phyloP scores from a whole-genome alignment of 306 rosid genomes.

The Cicer bijugum region DNA sequence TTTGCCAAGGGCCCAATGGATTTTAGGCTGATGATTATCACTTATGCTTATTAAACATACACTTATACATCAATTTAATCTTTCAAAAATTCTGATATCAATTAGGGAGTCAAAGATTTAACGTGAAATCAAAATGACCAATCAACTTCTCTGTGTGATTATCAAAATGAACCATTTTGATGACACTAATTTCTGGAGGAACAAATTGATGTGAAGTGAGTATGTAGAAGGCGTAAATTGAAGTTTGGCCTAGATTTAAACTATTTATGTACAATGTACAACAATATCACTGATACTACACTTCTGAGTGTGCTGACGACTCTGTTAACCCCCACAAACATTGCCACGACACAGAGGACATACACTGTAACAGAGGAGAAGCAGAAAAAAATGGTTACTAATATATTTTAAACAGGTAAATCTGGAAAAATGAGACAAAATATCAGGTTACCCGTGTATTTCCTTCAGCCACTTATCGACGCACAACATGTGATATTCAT shows the following conservation, averaged over 20 bases:
- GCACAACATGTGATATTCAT: slow-evolving; percentile 88
- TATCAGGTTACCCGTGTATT: slow-evolving; percentile 74
- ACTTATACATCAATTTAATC: slow-evolving; percentile 27
- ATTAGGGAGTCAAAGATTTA: slow-evolving; percentile 25
- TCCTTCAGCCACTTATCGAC: slow-evolving; percentile 99
- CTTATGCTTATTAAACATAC: slow-evolving; percentile 22
- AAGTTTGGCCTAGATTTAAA: slow-evolving; percentile 27
- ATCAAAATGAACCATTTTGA: slow-evolving; percentile 28
- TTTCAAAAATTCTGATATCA: slow-evolving; percentile 10
- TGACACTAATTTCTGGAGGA: slow-evolving; percentile 30
- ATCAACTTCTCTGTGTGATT: slow-evolving; percentile 4
- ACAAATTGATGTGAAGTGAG: slow-evolving; percentile 38
- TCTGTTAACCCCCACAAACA: slow-evolving; percentile 73
- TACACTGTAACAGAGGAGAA: slow-evolving; percentile 59
- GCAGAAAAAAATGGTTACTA: slow-evolving; percentile 22
- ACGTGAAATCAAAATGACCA: slow-evolving; percentile 13
- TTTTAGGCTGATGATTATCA: neutral
- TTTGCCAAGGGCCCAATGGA: slow-evolving; percentile 34
- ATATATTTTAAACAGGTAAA: neutral
- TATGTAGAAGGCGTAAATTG: slow-evolving; percentile 20
- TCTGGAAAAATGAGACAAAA: slow-evolving; percentile 15
- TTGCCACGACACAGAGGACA: slow-evolving; percentile 97
- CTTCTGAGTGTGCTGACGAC: slow-evolving; percentile 55
- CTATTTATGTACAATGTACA: slow-evolving; percentile 52
- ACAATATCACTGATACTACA: slow-evolving; percentile 62